Evolutionary conservation across 768 basidiomycete species (phyloP).

Genomic region (Lentinula guzmanii): DNA sequence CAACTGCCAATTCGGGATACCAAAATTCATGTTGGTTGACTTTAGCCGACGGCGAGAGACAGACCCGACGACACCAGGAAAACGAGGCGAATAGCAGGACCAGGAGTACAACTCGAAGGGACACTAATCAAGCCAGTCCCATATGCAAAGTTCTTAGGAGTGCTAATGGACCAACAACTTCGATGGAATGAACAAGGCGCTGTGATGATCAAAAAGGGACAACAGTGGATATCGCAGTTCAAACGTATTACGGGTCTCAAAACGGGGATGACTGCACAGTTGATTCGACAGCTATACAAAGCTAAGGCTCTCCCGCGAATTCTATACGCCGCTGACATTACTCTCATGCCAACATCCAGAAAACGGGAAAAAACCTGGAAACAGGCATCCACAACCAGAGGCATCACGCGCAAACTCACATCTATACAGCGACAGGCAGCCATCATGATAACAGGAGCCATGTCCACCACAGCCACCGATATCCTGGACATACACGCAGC

Average conservation of each 20-base stretch:
- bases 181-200: constrained; percentile 10
- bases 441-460: constrained; percentile 4
- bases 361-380: neutral
- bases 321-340: neutral
- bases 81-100: neutral
- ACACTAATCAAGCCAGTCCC: constrained; percentile 7
- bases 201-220: constrained; percentile 8
- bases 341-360: neutral
- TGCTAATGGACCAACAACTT: constrained; percentile 2
- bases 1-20: neutral
- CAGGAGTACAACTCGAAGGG: neutral
- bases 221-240: constrained; percentile 6
- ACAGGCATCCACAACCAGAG: neutral
- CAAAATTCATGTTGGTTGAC: neutral
- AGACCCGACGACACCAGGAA: neutral
- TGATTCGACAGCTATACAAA: neutral
- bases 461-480: constrained; percentile 8
- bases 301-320: neutral
- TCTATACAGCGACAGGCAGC: neutral
- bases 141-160: constrained; percentile 1
- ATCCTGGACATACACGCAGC: constrained; percentile 8
- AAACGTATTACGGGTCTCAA: constrained; percentile 1
- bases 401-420: neutral
- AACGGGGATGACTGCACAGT: neutral
- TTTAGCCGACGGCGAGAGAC: neutral